Percentiles rank a stretch among this genome's conserved stretches.
phyloP scores from a whole-genome alignment of 371 early-diverging fungal genomes.

The Actinomortierella ambigua region DNA sequence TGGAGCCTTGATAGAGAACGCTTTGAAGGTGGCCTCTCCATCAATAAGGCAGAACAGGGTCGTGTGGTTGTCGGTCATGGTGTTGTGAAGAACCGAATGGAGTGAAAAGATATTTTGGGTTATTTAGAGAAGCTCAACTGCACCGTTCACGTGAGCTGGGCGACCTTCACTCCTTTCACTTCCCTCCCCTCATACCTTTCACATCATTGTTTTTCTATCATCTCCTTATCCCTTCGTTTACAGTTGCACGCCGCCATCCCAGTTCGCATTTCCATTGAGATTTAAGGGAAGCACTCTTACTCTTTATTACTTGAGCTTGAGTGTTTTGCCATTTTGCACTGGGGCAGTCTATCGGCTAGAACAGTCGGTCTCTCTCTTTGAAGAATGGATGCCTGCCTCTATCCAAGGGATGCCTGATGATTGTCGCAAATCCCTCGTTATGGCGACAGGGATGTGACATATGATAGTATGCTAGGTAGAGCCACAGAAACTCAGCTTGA shows the following conservation, averaged over 20 bases:
- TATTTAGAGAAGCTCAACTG: no score
- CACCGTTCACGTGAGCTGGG: no score
- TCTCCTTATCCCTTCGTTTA: no score
- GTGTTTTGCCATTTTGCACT: constrained; percentile 7
- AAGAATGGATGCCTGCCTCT: constrained; percentile 4
- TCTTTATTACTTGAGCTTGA: not conserved
- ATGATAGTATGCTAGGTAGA: constrained; percentile 4
- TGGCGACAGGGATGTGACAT: not conserved
- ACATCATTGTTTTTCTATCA: no score
- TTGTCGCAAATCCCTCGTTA: constrained; percentile 3
- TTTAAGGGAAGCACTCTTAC: not conserved
- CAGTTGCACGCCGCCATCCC: not conserved
- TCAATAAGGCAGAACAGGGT: no score
- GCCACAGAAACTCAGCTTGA: constrained; percentile 3
- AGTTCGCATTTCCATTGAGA: not conserved
- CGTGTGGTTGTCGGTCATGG: no score
- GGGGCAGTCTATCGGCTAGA: constrained; percentile 5
- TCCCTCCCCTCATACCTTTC: no score
- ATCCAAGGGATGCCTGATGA: not conserved
- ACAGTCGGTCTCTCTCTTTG: not conserved
- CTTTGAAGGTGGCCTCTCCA: no score
- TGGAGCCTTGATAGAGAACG: no score
- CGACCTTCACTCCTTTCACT: no score
- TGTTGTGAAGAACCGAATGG: no score
- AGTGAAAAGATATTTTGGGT: no score